Percentiles rank a stretch among this genome's conserved stretches.
These are phyloP conservation scores for Medakamo hakoo DNA, from an alignment of 139 green algal species.

Conservation along the genomic window DNA sequence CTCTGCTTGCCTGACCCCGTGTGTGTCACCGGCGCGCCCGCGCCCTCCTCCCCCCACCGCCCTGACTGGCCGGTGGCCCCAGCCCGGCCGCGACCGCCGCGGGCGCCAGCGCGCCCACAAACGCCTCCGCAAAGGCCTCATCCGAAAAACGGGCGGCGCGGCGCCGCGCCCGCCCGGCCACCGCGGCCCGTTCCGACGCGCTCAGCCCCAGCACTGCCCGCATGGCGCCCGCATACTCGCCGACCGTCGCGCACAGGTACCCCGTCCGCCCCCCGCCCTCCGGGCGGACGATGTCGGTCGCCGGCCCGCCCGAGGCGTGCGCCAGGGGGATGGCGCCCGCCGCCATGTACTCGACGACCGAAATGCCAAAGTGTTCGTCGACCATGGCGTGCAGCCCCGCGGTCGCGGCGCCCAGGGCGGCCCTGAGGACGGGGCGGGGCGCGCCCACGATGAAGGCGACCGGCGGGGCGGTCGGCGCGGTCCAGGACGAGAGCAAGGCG, in stretches of 20 bases:
- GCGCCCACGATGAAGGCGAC: slow-evolving; percentile 47
- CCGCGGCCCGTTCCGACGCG: not conserved
- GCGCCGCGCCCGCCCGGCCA: not conserved
- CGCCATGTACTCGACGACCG: slow-evolving; percentile 97
- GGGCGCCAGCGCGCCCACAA: not conserved
- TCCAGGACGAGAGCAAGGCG: slow-evolving; percentile 16
- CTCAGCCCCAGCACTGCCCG: slow-evolving; percentile 4
- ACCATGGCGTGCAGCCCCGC: slow-evolving; percentile 89
- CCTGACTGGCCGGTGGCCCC: no score
- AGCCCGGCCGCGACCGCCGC: no score
- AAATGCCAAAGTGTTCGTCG: slow-evolving; percentile 99
- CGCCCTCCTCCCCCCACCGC: no score
- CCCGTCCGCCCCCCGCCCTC: slow-evolving; percentile 22
- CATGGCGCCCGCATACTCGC: slow-evolving; percentile 62
- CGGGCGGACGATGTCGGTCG: slow-evolving; percentile 42
- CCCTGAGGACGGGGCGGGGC: slow-evolving; percentile 41
- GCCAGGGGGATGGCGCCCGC: slow-evolving; percentile 76
- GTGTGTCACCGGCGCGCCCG: no score
- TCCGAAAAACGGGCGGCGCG: not conserved
- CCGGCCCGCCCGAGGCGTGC: slow-evolving; percentile 63
- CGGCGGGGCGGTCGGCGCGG: slow-evolving; percentile 4
- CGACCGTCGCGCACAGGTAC: slow-evolving; percentile 40
- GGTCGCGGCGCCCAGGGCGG: slow-evolving; percentile 59
- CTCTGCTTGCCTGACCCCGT: no score
- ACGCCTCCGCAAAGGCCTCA: not conserved